Evolutionary conservation across 352 stramenopile genomes (phyloP).

Genomic region (Phytophthora nicotianae): DNA sequence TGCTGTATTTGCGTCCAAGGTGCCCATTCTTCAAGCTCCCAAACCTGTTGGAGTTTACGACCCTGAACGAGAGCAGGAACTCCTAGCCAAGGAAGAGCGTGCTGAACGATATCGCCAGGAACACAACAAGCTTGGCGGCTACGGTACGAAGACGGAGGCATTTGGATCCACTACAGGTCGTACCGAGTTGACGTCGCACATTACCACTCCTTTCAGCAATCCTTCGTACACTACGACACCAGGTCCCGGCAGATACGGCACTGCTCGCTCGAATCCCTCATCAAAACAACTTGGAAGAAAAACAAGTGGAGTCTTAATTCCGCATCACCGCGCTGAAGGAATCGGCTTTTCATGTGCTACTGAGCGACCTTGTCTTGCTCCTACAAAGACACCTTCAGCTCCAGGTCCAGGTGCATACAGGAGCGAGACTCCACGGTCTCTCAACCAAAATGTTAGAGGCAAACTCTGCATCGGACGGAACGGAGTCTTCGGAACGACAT

Average conservation of each 20-base stretch:
- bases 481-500: slow-evolving; percentile 77
- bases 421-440: slow-evolving; percentile 64
- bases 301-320: slow-evolving; percentile 17
- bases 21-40: slow-evolving; percentile 59
- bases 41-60: slow-evolving; percentile 57
- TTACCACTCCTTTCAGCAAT: slow-evolving; percentile 59
- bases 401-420: slow-evolving; percentile 64
- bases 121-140: slow-evolving; percentile 24
- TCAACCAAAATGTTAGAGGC: slow-evolving; percentile 53
- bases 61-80: slow-evolving; percentile 66
- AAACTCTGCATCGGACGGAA: slow-evolving; percentile 64
- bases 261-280: background rate
- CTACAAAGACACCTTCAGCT: slow-evolving; percentile 37
- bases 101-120: slow-evolving; percentile 35
- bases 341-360: slow-evolving; percentile 74
- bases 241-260: slow-evolving; percentile 61
- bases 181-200: slow-evolving; percentile 56
- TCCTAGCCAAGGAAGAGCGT: slow-evolving; percentile 57
- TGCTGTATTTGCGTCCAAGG: slow-evolving; percentile 78
- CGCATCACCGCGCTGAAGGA: slow-evolving; percentile 44
- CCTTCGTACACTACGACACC: slow-evolving; percentile 64
- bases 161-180: slow-evolving; percentile 75
- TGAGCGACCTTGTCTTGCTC: slow-evolving; percentile 64
- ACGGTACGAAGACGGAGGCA: slow-evolving; percentile 50
- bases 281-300: slow-evolving; percentile 24